Evolutionary conservation across 2,329 filamentous ascomycete genomes (phyloP).

Genomic region (Aspergillus puulaauensis): DNA sequence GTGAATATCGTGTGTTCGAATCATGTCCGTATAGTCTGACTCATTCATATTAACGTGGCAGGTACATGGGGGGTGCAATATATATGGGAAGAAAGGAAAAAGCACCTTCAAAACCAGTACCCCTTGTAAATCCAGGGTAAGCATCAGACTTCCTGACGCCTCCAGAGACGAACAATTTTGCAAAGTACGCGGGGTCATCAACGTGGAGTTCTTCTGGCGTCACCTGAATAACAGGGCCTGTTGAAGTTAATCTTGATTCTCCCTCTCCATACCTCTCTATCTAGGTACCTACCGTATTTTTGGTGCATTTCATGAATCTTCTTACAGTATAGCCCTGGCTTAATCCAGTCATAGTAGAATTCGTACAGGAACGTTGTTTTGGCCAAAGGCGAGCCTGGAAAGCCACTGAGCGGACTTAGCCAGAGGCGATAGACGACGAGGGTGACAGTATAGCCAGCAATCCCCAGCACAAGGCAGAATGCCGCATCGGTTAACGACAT

Average conservation of each 20-base stretch:
- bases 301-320: constrained; percentile 5
- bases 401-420: constrained; percentile 29
- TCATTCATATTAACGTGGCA: too few species aligned
- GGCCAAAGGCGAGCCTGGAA: constrained; percentile 31
- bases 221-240: constrained; percentile 38
- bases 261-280: neutral
- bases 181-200: constrained; percentile 23
- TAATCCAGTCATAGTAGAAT: constrained; percentile 22
- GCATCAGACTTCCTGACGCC: neutral
- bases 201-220: constrained; percentile 37
- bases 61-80: neutral
- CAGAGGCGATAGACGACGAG: constrained; percentile 28
- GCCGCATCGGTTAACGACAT: neutral
- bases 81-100: neutral
- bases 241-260: too few species aligned
- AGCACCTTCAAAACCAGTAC: neutral
- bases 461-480: neutral
- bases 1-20: neutral
- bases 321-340: constrained; percentile 6
- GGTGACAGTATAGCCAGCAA: neutral
- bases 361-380: constrained; percentile 15
- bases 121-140: neutral
- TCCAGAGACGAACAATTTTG: neutral
- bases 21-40: neutral
- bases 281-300: constrained; percentile 2